A percentile compares a stretch with the other conserved stretches of the same genome.
Conservation (phyloP, 192 early-diverging fungal genomes). For the Linnemannia schmuckeri region DNA sequence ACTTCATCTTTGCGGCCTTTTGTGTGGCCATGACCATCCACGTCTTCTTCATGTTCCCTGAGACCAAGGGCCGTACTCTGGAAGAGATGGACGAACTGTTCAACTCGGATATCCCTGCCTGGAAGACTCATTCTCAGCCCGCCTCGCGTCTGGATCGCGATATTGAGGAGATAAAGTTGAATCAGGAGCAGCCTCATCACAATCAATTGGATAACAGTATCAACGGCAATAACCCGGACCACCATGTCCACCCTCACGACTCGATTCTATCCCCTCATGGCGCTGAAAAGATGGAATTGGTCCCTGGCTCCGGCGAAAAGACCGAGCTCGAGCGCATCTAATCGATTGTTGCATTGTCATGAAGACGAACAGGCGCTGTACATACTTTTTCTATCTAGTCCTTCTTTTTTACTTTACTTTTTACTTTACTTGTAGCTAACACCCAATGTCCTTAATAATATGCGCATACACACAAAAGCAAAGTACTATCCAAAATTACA, state of each 20-base stretch:
- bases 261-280: background rate
- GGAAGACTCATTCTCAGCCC: slow-evolving; percentile 43
- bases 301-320: background rate
- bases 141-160: slow-evolving; percentile 11
- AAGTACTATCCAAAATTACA: background rate
- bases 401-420: background rate
- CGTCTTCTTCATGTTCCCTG: slow-evolving; percentile 79
- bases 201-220: background rate
- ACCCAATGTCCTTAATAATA: background rate
- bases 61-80: slow-evolving; percentile 86
- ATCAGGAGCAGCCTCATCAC: background rate
- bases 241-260: background rate
- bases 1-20: slow-evolving; percentile 78
- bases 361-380: background rate
- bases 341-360: background rate
- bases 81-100: slow-evolving; percentile 92
- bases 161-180: slow-evolving; percentile 9
- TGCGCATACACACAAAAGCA: background rate
- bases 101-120: slow-evolving; percentile 48
- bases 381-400: background rate
- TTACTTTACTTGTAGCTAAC: background rate
- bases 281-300: background rate
- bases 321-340: background rate
- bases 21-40: slow-evolving; percentile 70
- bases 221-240: background rate